Percentiles rank a stretch among this genome's conserved stretches.
phyloP scores from a whole-genome alignment of 1,139 yeast species.

The Geotrichum bryndzae region DNA sequence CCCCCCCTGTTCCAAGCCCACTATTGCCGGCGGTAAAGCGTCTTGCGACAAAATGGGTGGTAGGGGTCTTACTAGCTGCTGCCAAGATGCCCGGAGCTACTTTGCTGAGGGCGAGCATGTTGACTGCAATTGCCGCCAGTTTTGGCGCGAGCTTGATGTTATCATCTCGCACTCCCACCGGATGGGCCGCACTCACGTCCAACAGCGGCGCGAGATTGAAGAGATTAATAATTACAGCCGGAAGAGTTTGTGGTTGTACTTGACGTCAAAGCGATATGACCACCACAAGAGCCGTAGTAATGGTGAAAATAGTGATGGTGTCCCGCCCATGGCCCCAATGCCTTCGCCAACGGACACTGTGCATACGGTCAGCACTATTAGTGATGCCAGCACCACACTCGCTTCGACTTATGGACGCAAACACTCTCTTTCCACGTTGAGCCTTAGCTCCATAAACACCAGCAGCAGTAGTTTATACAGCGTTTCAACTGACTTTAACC shows the following conservation, averaged over 20 bases:
- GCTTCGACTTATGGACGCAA: neutral
- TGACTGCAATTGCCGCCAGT: slow-evolving; percentile 2
- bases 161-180: neutral
- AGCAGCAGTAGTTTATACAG: neutral
- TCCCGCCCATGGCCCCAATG: neutral
- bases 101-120: slow-evolving; percentile 1
- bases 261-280: neutral
- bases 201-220: neutral
- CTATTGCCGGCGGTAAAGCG: too few species aligned
- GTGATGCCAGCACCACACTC: neutral
- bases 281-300: neutral
- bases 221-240: neutral
- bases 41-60: too few species aligned
- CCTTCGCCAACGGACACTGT: neutral
- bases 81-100: neutral
- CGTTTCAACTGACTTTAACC: neutral
- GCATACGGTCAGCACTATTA: neutral
- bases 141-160: neutral
- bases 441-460: neutral
- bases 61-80: neutral
- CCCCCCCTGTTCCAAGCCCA: neutral
- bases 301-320: neutral
- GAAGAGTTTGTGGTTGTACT: neutral
- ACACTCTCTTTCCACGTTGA: neutral
- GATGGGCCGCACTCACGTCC: neutral